Conservation (phyloP, 2,329 filamentous ascomycete genomes). For the Fusarium armeniacum region DNA sequence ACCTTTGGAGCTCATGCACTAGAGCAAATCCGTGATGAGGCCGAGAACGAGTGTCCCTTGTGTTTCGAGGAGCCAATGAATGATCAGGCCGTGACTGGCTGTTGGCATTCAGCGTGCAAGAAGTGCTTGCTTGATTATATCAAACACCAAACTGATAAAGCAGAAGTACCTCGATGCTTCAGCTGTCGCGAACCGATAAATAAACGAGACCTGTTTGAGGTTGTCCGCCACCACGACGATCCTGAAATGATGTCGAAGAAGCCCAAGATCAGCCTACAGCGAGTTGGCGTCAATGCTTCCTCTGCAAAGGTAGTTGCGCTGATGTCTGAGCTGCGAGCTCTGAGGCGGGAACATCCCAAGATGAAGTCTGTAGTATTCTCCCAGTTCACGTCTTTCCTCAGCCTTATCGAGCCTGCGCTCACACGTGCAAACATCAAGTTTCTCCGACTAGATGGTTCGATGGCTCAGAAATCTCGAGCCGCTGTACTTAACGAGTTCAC, state of each 20-base stretch:
- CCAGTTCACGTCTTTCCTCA: conserved; percentile 96
- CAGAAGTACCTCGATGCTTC: conserved; percentile 85
- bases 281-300: conserved; percentile 74
- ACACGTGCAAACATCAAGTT: conserved; percentile 78
- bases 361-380: conserved; percentile 95
- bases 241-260: conserved; percentile 60
- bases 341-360: conserved; percentile 74
- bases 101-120: conserved; percentile 98
- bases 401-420: conserved; percentile 88
- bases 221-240: conserved; percentile 82
- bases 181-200: conserved; percentile 89
- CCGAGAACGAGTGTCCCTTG: conserved; percentile 90
- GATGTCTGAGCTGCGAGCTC: conserved; percentile 77
- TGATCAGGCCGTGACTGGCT: conserved; percentile 92
- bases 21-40: conserved; percentile 90
- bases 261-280: conserved; percentile 71
- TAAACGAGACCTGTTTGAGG: conserved; percentile 89
- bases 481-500: conserved; percentile 82
- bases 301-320: conserved; percentile 91
- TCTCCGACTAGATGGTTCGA: conserved; percentile 91
- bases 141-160: conserved; percentile 84
- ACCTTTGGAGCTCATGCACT: conserved; percentile 87
- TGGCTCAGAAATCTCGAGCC: conserved; percentile 87
- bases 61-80: conserved; percentile 97
- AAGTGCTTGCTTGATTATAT: conserved; percentile 93